Base-by-base conservation (phyloP, 2,329 filamentous ascomycete genomes). In the Fusarium domesticum region DNA sequence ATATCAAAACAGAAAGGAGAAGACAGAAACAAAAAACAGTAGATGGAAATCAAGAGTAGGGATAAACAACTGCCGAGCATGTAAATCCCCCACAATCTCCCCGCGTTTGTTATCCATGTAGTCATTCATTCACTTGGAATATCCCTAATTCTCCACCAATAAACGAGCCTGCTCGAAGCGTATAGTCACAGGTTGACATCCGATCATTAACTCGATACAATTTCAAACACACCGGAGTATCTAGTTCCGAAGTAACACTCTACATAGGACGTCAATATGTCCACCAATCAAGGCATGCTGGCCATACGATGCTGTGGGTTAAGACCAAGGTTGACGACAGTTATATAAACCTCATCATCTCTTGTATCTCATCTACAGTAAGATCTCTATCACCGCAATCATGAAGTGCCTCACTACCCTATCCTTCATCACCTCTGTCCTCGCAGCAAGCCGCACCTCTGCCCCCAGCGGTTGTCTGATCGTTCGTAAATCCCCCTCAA, bases 391-490 rank as follows among this genome's bases (percentile, higher is more conserved):
- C 32, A 34, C 32, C 32, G 15, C 15, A n/a, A 41, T 15, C 28
- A 58, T 58, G 56, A 59, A 58, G 45, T 33, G 57, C 18, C 36
- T 57, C 3, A 17, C 42, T 3, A 16, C 33, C 6, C 32, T 59
- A 7, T 42, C 25, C n/a, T 43, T 59, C 8, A 32, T 52, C 30
- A 38, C 56, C 5, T 40, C 50, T 8, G 57, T 34, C 12, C 43
- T 65, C 5, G 68, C 66, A 5, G 62, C 56, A 1, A 59, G 61
- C 40, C 65, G 67, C 16, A 70, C 66, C 10, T 61, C 58, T 6
- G 59, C 67, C 0, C 78, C 78, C 3, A 56, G 67, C 3, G 77
- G 76, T 18, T 76, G 76, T 39, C 64, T 80, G 4, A 68, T 71
- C 3, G 78, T 80, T 1, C 63, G 64, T 16, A 67, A 65, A 55